Evolutionary conservation across 2,329 filamentous ascomycete genomes (phyloP), one percentile per base, ranked within the genome.

Genomic region (Diaporthe citri): DNA sequence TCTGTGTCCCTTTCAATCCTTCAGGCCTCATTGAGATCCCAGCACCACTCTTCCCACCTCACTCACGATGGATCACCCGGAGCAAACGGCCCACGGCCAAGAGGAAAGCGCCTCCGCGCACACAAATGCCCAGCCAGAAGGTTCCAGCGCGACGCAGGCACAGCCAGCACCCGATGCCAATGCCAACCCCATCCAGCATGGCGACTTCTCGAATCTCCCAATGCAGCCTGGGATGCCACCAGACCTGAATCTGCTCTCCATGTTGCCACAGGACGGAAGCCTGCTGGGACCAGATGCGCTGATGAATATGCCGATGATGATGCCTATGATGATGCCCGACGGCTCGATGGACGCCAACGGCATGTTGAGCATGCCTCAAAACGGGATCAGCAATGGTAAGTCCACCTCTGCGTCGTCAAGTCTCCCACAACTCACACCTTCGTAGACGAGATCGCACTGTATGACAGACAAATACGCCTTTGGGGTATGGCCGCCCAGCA

Each of bases 401-500:
- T 17, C 52, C 12, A 28, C 15, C 41, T 12, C 28, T 20, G 28
- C 13, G 20, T 46, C 7, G 36, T 6, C 41, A 28, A 66, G 41
- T 64, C 56, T 34, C 17, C 31, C 28, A 46, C 28, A 31, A 52
- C 59, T 72, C 62, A 67, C 31, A n/a, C 28, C 48, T 48, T 74
- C 25, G 31, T 76, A 95, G 97, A 98, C 84, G 97, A 99, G 82
- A 97, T 98, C 81, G 97, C 96, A 20, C 91, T 98, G 8, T 99
- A 99, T 83, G 97, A 99, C 85, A 93, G 97, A 67, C 97, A 99
- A 83, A 98, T 99, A 80, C 93, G 97, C 72, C 92, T 99, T 41
- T 99, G 97, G 97, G 97, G 97, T 57, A 94, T 98, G 81, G 93
- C 97, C 80, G 97, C 97, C 9, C 97, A 99, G 84, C 94, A 97